Percentiles rank a stretch among this genome's conserved stretches.
Conservation (phyloP, 1,284 basidiomycete genomes). For the Marasmius oreades region DNA sequence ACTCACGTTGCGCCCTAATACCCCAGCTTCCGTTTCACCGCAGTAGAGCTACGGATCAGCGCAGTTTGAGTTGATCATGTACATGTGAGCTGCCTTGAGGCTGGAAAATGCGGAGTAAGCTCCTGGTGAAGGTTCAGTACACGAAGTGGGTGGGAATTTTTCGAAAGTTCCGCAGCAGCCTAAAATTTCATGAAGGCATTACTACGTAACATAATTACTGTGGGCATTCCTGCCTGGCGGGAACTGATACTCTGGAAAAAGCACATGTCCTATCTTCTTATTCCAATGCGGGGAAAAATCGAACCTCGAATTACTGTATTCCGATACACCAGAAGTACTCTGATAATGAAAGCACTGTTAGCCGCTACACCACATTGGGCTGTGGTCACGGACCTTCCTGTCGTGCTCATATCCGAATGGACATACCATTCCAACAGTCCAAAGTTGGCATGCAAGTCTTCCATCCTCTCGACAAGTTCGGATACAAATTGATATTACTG, state of each 20-base stretch:
- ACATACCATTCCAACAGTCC: too few species aligned
- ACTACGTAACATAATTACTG: background rate
- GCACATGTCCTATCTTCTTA: background rate
- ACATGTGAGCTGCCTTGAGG: conserved; percentile 18
- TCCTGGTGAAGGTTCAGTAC: too few species aligned
- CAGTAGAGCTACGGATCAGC: background rate
- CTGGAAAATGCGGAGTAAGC: background rate
- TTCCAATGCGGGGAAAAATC: conserved; percentile 4
- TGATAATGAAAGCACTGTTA: conserved; percentile 6
- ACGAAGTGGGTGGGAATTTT: background rate
- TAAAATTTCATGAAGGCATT: background rate
- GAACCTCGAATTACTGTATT: background rate
- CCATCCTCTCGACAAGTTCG: too few species aligned
- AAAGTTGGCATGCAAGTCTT: too few species aligned
- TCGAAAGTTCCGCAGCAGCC: too few species aligned
- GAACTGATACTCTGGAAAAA: conserved; percentile 3
- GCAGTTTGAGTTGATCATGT: background rate
- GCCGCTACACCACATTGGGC: conserved; percentile 8
- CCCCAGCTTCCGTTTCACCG: background rate
- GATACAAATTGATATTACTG: too few species aligned
- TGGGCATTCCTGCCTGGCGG: background rate
- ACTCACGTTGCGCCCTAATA: background rate
- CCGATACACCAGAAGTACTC: too few species aligned
- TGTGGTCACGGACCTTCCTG: too few species aligned
- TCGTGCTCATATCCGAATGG: too few species aligned